Percentiles rank a stretch among this genome's conserved stretches.
These are phyloP conservation scores for Yamadazyma mexicana DNA, from an alignment of 1,139 yeast genomes.

Conservation along the genomic window DNA sequence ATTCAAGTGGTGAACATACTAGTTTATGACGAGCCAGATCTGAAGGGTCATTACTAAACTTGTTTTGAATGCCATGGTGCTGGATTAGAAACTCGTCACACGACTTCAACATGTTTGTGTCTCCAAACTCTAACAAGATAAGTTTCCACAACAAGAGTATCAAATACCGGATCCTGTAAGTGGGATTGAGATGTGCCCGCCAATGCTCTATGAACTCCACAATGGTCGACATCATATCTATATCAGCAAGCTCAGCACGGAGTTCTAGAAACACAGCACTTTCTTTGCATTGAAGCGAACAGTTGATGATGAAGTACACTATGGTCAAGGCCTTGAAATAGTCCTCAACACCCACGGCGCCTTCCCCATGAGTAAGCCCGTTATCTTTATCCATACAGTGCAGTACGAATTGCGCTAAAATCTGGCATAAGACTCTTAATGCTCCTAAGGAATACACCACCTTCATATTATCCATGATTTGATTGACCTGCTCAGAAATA, in stretches of 20 bases:
- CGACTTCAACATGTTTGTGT: conserved; percentile 34
- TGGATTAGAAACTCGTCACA: conserved; percentile 52
- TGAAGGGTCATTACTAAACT: conserved; percentile 16
- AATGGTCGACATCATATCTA: conserved; percentile 44
- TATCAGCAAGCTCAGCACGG: conserved; percentile 22
- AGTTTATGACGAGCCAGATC: conserved; percentile 25
- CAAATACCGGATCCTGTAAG: conserved; percentile 48
- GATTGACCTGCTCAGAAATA: conserved; percentile 34
- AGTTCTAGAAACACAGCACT: conserved; percentile 14
- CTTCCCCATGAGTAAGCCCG: not conserved
- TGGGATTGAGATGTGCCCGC: conserved; percentile 52
- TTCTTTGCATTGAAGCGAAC: conserved; percentile 25
- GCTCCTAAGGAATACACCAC: conserved; percentile 16
- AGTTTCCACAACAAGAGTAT: conserved; percentile 59
- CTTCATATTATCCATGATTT: conserved; percentile 23
- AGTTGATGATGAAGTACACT: conserved; percentile 48
- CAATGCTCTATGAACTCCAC: conserved; percentile 60
- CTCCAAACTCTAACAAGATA: conserved; percentile 68
- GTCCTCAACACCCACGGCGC: not conserved
- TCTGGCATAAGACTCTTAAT: conserved; percentile 1
- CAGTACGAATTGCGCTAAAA: conserved; percentile 10
- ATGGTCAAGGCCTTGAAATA: conserved; percentile 50
- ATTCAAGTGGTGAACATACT: conserved; percentile 75
- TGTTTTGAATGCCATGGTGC: conserved; percentile 42
- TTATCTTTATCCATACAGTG: conserved; percentile 16